Base-by-base conservation (phyloP, 2,329 filamentous ascomycete species). In the Talaromyces sp. region DNA sequence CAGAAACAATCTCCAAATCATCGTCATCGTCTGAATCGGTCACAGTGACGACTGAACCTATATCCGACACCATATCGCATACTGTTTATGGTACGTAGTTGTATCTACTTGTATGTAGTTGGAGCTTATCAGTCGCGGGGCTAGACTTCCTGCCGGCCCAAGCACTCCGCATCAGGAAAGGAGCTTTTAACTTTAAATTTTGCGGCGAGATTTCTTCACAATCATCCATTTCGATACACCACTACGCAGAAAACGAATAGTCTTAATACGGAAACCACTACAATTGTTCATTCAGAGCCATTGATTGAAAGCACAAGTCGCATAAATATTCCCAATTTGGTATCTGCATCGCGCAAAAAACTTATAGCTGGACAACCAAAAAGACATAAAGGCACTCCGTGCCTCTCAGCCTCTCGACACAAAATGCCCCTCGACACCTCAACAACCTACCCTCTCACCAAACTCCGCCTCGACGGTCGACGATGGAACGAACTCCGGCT, bases 401-500 rank as follows among this genome's bases (percentile, higher is more conserved):
- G 52, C 33, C 52, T 35, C 16, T 52, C n/a, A 60, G 2, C 35
- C 2, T 31, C 27, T 6, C 24, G 22, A 27, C 16, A 16, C 10
- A 10, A 39, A 70, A 97, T 97, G 94, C 93, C 94, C 66, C 91
- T 98, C 77, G 94, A 97, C 80, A 97, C 93, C 8, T 94, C 92
- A 13, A 93, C 91, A 60, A 93, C 91, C 67, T 98, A 97, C 83
- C 88, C 88, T 59, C 87, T 97, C 68, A 93, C 92, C 68, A 90
- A 95, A 62, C 85, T 93, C 68, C 90, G 90, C 74, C 88, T 92
- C 69, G 94, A 90, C 74, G 90, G 91, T 67, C 89, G 95, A 67
- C 89, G 95, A 72, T 99, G 95, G 95, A 98, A 99, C 81, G 95
- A 99, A 78, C 87, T 99, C 45, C 92, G 95, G 33, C 89, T 92